These are phyloP conservation scores for Monosporascus cannonballus DNA, from an alignment of 2,329 filamentous ascomycete species.

Conservation along the genomic window DNA sequence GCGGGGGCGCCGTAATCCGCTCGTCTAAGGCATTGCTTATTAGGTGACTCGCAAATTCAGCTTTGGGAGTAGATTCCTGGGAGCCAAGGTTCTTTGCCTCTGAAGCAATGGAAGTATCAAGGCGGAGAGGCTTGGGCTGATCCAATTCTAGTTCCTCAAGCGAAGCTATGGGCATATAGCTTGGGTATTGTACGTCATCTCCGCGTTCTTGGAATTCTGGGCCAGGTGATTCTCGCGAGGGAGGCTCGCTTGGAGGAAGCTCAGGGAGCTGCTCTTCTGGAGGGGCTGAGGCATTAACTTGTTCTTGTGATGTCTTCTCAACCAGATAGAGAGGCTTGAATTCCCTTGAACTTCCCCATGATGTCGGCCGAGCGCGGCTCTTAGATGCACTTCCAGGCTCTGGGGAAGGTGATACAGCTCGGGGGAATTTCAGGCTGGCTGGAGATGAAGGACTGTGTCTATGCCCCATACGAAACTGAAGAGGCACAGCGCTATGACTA, in stretches of 20 bases:
- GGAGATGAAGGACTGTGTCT: conserved; percentile 31
- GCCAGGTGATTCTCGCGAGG: conserved; percentile 23
- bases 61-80: conserved; percentile 7
- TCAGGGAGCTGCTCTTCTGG: conserved; percentile 40
- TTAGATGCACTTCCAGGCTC: conserved; percentile 30
- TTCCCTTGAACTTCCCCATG: conserved; percentile 61
- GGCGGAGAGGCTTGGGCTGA: conserved; percentile 4
- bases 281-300: conserved; percentile 22
- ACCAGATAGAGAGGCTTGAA: conserved; percentile 79
- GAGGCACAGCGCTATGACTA: conserved; percentile 52
- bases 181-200: conserved; percentile 21
- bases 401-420: conserved; percentile 22
- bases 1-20: conserved; percentile 1
- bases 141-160: not conserved
- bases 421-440: conserved; percentile 30
- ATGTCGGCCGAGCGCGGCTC: conserved; percentile 45
- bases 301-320: conserved; percentile 48
- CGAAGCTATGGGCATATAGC: conserved; percentile 6
- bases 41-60: not conserved
- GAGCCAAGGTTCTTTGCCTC: conserved; percentile 1
- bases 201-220: conserved; percentile 23
- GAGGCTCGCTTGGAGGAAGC: conserved; percentile 29
- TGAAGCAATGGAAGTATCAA: conserved; percentile 10
- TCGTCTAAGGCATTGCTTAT: conserved; percentile 3
- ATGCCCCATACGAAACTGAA: conserved; percentile 47